Percentiles rank a stretch among this genome's conserved stretches.
These are phyloP conservation scores for Zymoseptoria crescenta DNA, from an alignment of 2,329 filamentous ascomycete species.

Conservation along the genomic window DNA sequence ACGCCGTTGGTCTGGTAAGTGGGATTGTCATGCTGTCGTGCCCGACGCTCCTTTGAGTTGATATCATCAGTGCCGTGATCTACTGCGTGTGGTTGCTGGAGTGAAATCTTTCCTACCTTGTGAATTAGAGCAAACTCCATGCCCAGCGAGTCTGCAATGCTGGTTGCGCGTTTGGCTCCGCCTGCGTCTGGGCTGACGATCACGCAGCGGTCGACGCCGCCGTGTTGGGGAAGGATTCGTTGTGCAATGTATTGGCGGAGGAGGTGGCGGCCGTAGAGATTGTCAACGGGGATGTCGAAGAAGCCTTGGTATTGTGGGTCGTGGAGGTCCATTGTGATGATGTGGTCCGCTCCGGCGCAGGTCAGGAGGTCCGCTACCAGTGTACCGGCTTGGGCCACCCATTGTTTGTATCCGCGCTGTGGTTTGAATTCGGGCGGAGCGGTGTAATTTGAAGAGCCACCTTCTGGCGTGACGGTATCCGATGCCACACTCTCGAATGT, in stretches of 20 bases:
- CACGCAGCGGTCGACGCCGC: conserved; percentile 46
- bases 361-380: conserved; percentile 90
- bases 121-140: conserved; percentile 97
- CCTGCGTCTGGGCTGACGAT: conserved; percentile 95
- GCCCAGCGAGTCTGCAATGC: conserved; percentile 85
- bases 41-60: conserved; percentile 62
- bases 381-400: conserved; percentile 95
- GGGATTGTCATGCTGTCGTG: conserved; percentile 50
- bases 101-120: conserved; percentile 56
- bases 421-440: conserved; percentile 58
- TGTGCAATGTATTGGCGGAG: conserved; percentile 64
- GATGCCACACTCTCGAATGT: conserved; percentile 27
- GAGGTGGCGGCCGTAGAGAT: conserved; percentile 78
- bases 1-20: conserved; percentile 3
- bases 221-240: conserved; percentile 75
- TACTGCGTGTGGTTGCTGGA: neutral
- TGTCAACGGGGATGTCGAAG: conserved; percentile 98
- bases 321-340: conserved; percentile 95
- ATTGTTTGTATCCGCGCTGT: conserved; percentile 93
- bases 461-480: conserved; percentile 16
- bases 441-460: conserved; percentile 15
- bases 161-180: conserved; percentile 90
- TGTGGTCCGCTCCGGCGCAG: conserved; percentile 90
- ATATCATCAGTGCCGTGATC: neutral
- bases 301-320: conserved; percentile 97